Conservation (phyloP, 1,284 basidiomycete species). For the Afroboletus lepidellus region DNA sequence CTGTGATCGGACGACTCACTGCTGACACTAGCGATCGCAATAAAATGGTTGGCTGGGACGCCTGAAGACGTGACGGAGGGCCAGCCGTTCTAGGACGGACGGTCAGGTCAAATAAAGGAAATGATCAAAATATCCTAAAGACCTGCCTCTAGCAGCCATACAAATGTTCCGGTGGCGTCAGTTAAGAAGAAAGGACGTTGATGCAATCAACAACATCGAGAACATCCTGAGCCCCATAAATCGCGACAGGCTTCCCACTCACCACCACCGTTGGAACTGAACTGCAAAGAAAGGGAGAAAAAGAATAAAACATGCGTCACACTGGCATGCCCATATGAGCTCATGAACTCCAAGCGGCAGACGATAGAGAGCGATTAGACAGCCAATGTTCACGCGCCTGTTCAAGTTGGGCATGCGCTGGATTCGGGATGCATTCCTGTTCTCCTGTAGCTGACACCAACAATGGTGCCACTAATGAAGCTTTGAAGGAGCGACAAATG, state of each 20-base stretch:
- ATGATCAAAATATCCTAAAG: neutral
- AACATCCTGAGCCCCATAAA: slow-evolving; percentile 53
- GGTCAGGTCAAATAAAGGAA: slow-evolving; percentile 1
- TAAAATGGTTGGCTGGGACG: slow-evolving; percentile 55
- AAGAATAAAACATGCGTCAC: slow-evolving; percentile 12
- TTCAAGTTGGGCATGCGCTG: too few relatives aligned
- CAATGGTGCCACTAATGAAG: too few relatives aligned
- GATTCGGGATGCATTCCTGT: too few relatives aligned
- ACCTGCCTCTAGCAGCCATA: slow-evolving; percentile 64
- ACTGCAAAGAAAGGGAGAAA: slow-evolving; percentile 37
- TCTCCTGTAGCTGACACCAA: too few relatives aligned
- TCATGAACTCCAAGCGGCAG: slow-evolving; percentile 74
- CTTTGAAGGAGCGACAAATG: too few relatives aligned
- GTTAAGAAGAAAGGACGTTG: slow-evolving; percentile 70
- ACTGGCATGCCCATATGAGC: slow-evolving; percentile 72
- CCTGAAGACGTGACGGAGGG: slow-evolving; percentile 57
- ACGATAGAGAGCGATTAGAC: slow-evolving; percentile 42
- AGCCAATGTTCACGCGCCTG: neutral
- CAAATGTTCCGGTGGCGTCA: slow-evolving; percentile 34
- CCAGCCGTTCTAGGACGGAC: slow-evolving; percentile 63
- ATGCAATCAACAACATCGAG: slow-evolving; percentile 65
- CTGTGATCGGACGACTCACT: too few relatives aligned
- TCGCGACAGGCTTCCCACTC: slow-evolving; percentile 57
- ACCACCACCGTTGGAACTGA: slow-evolving; percentile 58
- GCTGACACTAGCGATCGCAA: slow-evolving; percentile 53